Evolutionary conservation across 306 rosid species (phyloP).

Genomic region (Gillenia trifoliata): DNA sequence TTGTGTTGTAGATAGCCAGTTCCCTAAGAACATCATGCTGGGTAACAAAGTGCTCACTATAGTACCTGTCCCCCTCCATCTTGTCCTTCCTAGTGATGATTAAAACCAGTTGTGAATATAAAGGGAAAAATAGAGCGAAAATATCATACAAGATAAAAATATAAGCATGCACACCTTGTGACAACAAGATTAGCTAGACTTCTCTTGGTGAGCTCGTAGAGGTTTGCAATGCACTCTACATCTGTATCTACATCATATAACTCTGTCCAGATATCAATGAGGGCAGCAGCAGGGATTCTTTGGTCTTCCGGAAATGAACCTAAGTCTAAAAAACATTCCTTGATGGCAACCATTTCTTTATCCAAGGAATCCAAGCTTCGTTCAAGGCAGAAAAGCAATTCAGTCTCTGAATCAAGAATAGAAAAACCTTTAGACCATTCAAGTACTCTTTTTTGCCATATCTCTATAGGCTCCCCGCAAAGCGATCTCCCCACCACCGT

Average conservation of each 20-base stretch:
- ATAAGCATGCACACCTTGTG: neutral
- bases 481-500: slow-evolving; percentile 40
- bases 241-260: slow-evolving; percentile 34
- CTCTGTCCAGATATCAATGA: slow-evolving; percentile 61
- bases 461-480: slow-evolving; percentile 1
- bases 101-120: slow-evolving; percentile 33
- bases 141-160: neutral
- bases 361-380: slow-evolving; percentile 32
- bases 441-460: too few relatives aligned
- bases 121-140: slow-evolving; percentile 20
- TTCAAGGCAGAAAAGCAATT: slow-evolving; percentile 28
- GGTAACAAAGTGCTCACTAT: too few relatives aligned
- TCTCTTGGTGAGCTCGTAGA: slow-evolving; percentile 9
- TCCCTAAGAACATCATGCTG: too few relatives aligned
- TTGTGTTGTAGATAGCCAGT: too few relatives aligned
- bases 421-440: too few relatives aligned
- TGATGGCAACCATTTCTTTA: slow-evolving; percentile 8
- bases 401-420: too few relatives aligned
- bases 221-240: slow-evolving; percentile 1
- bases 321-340: slow-evolving; percentile 47
- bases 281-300: slow-evolving; percentile 50
- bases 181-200: slow-evolving; percentile 31
- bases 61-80: neutral
- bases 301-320: slow-evolving; percentile 41
- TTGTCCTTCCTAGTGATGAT: slow-evolving; percentile 33